phyloP scores from a whole-genome alignment of 352 stramenopile species.

The Lagenidium sp. region DNA sequence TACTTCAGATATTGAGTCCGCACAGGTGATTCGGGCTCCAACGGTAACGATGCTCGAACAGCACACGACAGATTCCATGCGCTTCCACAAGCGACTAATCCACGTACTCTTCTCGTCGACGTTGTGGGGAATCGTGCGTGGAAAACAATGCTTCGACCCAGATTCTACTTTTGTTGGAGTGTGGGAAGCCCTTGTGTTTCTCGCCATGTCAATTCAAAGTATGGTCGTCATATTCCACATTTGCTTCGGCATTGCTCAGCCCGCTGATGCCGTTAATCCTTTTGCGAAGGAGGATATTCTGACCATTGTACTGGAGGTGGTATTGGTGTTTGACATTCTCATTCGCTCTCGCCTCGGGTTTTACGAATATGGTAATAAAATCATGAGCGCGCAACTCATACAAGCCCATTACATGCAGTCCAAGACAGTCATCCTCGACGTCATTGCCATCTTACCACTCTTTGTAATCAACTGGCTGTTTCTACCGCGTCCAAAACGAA shows the following conservation, averaged over 20 bases:
- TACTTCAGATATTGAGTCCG: slow-evolving; percentile 20
- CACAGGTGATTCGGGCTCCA: too few relatives aligned
- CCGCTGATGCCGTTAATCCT: not conserved
- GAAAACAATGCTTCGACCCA: slow-evolving; percentile 28
- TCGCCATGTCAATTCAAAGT: slow-evolving; percentile 27
- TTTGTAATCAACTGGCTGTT: slow-evolving; percentile 36
- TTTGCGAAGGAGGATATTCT: slow-evolving; percentile 19
- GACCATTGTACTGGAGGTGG: slow-evolving; percentile 26
- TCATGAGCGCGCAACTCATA: slow-evolving; percentile 36
- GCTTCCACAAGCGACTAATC: not conserved
- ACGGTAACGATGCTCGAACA: not conserved
- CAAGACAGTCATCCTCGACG: slow-evolving; percentile 27
- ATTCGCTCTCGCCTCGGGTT: slow-evolving; percentile 41
- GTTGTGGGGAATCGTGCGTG: slow-evolving; percentile 2
- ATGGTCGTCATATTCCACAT: slow-evolving; percentile 35
- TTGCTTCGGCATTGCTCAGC: slow-evolving; percentile 25
- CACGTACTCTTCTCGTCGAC: not conserved
- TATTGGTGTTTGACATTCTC: slow-evolving; percentile 41
- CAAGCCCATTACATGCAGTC: slow-evolving; percentile 33
- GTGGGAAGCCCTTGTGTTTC: slow-evolving; percentile 42
- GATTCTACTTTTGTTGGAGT: slow-evolving; percentile 30
- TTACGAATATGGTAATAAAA: slow-evolving; percentile 60
- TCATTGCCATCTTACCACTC: slow-evolving; percentile 28
- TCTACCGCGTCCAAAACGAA: not conserved
- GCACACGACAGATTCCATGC: not conserved